Conservation (phyloP, 768 basidiomycete species). For the Trametes villosa region DNA sequence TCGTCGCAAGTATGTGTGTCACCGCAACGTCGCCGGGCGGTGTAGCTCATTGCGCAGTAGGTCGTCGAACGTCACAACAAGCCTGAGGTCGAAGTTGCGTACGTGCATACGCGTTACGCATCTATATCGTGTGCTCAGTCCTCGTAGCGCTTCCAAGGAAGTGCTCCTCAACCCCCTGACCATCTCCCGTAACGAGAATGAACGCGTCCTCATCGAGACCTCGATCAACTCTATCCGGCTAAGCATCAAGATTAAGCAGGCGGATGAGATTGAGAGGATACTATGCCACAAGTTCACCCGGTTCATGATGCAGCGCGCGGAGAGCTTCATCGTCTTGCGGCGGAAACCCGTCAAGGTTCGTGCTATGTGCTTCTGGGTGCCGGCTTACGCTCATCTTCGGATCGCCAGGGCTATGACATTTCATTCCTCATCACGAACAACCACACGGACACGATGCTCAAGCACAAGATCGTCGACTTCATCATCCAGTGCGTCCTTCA, state of each 20-base stretch:
- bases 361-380: slow-evolving; percentile 8
- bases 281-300: slow-evolving; percentile 97
- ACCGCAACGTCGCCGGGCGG: slow-evolving; percentile 3
- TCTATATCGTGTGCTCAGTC: not conserved
- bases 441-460: slow-evolving; percentile 97
- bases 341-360: slow-evolving; percentile 89
- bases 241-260: slow-evolving; percentile 98
- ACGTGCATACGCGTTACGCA: slow-evolving; percentile 4
- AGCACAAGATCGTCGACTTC: slow-evolving; percentile 99
- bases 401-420: slow-evolving; percentile 99
- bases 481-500: slow-evolving; percentile 79
- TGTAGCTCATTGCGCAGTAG: slow-evolving; percentile 43
- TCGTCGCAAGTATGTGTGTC: slow-evolving; percentile 77
- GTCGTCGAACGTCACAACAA: slow-evolving; percentile 97
- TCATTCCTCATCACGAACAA: slow-evolving; percentile 98
- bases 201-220: slow-evolving; percentile 95
- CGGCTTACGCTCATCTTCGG: too few species aligned
- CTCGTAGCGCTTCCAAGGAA: slow-evolving; percentile 82
- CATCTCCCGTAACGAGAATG: slow-evolving; percentile 97
- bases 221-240: slow-evolving; percentile 96
- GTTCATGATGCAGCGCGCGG: slow-evolving; percentile 99
- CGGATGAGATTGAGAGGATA: slow-evolving; percentile 97
- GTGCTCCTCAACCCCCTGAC: slow-evolving; percentile 91
- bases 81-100: slow-evolving; percentile 93
- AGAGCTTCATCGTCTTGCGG: slow-evolving; percentile 95